Percentiles rank a stretch among this genome's conserved stretches.
Evolutionary conservation across 106 monocot genomes (phyloP).

Genomic region (Platanthera zijinensis): DNA sequence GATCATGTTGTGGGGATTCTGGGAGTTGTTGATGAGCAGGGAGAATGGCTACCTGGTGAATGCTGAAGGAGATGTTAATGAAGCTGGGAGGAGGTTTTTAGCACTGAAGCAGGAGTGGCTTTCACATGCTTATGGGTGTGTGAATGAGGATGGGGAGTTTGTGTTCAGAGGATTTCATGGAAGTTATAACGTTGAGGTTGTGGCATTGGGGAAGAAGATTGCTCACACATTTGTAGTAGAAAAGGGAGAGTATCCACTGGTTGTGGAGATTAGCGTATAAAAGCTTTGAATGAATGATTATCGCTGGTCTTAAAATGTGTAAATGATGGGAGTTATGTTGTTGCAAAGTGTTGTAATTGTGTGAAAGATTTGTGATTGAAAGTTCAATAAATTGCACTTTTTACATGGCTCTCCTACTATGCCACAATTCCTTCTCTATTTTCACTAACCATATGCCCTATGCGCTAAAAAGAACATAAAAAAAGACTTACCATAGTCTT

Average conservation of each 20-base stretch:
- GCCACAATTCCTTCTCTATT: too few relatives aligned
- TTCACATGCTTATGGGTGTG: constrained; percentile 43
- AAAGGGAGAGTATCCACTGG: constrained; percentile 12
- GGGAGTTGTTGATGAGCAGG: constrained; percentile 74
- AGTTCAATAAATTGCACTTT: too few relatives aligned
- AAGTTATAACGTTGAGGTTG: constrained; percentile 46
- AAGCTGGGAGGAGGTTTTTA: constrained; percentile 61
- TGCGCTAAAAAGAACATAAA: too few relatives aligned
- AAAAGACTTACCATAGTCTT: too few relatives aligned
- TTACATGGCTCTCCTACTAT: too few relatives aligned
- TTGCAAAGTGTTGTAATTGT: too few relatives aligned
- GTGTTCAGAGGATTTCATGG: constrained; percentile 76
- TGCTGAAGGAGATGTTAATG: constrained; percentile 84
- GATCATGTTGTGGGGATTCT: constrained; percentile 80
- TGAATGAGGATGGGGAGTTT: constrained; percentile 50
- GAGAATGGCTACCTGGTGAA: constrained; percentile 50
- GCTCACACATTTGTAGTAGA: constrained; percentile 9
- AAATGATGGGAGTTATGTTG: too few relatives aligned
- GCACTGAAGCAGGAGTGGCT: constrained; percentile 73
- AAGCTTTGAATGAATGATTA: not conserved
- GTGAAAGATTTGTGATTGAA: too few relatives aligned
- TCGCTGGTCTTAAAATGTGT: too few relatives aligned
- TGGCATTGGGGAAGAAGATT: constrained; percentile 5
- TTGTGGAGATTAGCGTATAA: constrained; percentile 8
- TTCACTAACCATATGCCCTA: too few relatives aligned